These are phyloP conservation scores for Fraxinus paxiana DNA, from an alignment of 305 asterid species.

Conservation along the genomic window DNA sequence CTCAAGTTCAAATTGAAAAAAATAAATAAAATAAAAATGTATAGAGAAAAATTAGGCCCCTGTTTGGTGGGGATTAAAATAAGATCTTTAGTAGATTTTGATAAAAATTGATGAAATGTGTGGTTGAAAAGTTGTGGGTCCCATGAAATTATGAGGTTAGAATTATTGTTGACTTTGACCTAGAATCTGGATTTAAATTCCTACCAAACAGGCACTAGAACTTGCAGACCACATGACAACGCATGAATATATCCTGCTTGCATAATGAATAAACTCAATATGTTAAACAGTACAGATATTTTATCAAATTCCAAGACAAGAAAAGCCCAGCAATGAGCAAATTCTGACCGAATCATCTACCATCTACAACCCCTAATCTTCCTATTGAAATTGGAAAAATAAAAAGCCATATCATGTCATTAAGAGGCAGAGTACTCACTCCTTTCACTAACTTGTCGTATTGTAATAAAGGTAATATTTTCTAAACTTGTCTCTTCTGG, in stretches of 20 bases:
- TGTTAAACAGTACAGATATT: background rate
- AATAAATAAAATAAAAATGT: background rate
- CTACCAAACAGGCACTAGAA: background rate
- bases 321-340: background rate
- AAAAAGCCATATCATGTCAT: background rate
- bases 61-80: background rate
- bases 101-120: background rate
- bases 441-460: conserved; percentile 33
- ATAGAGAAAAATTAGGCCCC: background rate
- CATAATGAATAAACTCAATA: conserved; percentile 13
- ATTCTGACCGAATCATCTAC: background rate
- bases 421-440: conserved; percentile 38
- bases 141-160: background rate
- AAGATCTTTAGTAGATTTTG: background rate
- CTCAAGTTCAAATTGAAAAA: background rate
- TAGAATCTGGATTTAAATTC: background rate
- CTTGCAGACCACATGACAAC: conserved; percentile 6
- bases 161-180: background rate
- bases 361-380: conserved; percentile 3
- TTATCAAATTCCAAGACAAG: background rate
- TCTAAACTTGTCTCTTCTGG: conserved; percentile 36
- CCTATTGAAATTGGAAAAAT: background rate
- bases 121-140: background rate
- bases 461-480: conserved; percentile 45
- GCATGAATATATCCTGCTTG: background rate